Evolutionary conservation across 345 rosid genomes (phyloP), one percentile per base, ranked within the genome.

Genomic region (Euphorbia lathyris): DNA sequence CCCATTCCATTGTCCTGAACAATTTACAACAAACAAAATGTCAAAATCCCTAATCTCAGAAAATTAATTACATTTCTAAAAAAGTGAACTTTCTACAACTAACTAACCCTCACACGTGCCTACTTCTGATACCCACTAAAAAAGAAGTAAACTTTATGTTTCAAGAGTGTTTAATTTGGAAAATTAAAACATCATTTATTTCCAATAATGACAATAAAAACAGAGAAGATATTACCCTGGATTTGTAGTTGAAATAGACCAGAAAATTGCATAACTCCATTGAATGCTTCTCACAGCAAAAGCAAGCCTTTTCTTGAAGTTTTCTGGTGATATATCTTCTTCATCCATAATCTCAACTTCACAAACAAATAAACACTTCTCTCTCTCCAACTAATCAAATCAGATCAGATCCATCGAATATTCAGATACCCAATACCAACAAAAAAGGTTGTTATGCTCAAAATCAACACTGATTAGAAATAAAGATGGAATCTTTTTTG

Each of bases 191-290:
- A 45, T 23, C 60, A 57, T 17, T 23, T 32, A 34, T 13, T 20
- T 25, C n/a, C 26, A 58, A 12, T 0, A 63, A 66, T 23, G 29
- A 29, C 38, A 38, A 62, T 0, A 48, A 57, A 73, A 58, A 20
- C 23, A 43, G 62, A 69, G 29, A 0, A 45, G 45, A 19, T 48
- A 51, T 66, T 87, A 96, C 99, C 97, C 96, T 68, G 86, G 93
- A 59, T 90, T 91, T 69, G 77, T 72, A 58, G 88, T 66, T 61
- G 99, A 89, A 74, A 78, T 73, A 71, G 98, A 87, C 99, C 99
- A 96, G 77, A 90, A 93, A 65, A 93, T 89, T 77, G 88, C 96
- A 72, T 89, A 93, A 81, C 96, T 89, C 98, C 98, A 93, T 50
- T 89, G 96, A 67, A 86, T 85, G 74, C 78, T 91, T 67, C 90